phyloP scores from a whole-genome alignment of 371 early-diverging fungal genomes.

The Mucor plumbeus region DNA sequence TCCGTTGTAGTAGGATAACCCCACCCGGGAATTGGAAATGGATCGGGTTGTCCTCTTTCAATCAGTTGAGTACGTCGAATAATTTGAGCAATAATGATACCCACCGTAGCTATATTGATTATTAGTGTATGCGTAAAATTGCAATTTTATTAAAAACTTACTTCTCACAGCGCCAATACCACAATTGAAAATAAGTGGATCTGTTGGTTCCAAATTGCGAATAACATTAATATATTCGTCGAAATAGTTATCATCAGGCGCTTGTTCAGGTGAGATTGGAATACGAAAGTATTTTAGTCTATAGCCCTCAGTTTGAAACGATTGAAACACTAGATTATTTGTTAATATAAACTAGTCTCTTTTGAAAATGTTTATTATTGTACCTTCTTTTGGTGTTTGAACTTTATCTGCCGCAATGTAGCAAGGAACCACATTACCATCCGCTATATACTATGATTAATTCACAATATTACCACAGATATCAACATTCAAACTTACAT shows the following conservation, averaged over 20 bases:
- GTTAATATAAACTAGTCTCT: background rate
- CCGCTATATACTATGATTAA: constrained; percentile 34
- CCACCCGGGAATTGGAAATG: constrained; percentile 52
- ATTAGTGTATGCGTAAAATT: background rate
- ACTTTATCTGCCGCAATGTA: constrained; percentile 68
- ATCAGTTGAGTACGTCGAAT: constrained; percentile 62
- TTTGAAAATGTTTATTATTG: background rate
- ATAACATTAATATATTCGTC: constrained; percentile 72
- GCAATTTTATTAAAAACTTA: constrained; percentile 35
- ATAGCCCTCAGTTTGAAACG: constrained; percentile 50
- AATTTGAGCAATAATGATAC: constrained; percentile 67
- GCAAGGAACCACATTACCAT: constrained; percentile 64
- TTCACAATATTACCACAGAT: background rate
- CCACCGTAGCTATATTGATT: constrained; percentile 60
- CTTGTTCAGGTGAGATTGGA: constrained; percentile 71
- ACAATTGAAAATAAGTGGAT: constrained; percentile 74
- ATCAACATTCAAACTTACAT: constrained; percentile 28
- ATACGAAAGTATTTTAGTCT: constrained; percentile 64
- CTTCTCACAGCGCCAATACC: constrained; percentile 78
- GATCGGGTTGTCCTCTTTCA: constrained; percentile 48
- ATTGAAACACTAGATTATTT: constrained; percentile 51
- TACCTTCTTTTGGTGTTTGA: constrained; percentile 69
- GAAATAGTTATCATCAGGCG: constrained; percentile 71
- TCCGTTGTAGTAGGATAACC: constrained; percentile 25
- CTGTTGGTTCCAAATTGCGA: constrained; percentile 47